Evolutionary conservation across 805 yeast genomes (phyloP), one percentile per base, ranked within the genome.

Genomic region (Starmerella ratchasimensis): DNA sequence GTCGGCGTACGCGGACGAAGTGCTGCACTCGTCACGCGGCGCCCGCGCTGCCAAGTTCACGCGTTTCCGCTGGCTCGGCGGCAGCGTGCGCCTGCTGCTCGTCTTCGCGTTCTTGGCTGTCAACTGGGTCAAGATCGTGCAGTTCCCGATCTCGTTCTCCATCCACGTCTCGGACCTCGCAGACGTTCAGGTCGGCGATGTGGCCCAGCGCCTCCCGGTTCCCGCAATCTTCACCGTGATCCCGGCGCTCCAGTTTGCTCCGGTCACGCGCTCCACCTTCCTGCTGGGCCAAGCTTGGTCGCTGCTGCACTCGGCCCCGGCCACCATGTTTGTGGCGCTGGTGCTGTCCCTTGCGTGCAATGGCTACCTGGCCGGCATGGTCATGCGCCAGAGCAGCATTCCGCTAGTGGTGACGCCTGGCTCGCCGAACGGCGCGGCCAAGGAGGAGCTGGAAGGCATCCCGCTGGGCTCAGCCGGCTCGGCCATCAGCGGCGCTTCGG

Each of bases 341-440:
- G 74, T 79, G 19, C 62, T 81, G 46, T 80, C 93, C 47, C 70
- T 82, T 38, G 74, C 79, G 5, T 74, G 81, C 46, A 90, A 90
- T 56, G 74, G 80, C 35, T 88, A 86, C 58, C 67, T 90, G 48
- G 69, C 88, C 56, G 82, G 83, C 52, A 38, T 49, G 10, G 47
- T 45, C 5, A 44, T 90, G 82, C 40, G 79, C 94, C n/a, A 56
- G 52, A 42, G 45, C 42, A 23, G 52, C 52, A 28, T 44, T 46
- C 26, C 46, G 37, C 32, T 34, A 20, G 14, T 36, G 16, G 34
- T 31, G 7, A 31, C 34, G 17, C 33, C 22, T 7, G 23, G 24
- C 15, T 9, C 33, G n/a, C 31, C 31, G 9, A 6, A 6, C 10
- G 34, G 5, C 26, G 24, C 16, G 18, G n/a, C n/a, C n/a, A n/a